A percentile compares a stretch with the other conserved stretches of the same genome.
phyloP scores from a whole-genome alignment of 75 land plant species.

The Picea glauca region DNA sequence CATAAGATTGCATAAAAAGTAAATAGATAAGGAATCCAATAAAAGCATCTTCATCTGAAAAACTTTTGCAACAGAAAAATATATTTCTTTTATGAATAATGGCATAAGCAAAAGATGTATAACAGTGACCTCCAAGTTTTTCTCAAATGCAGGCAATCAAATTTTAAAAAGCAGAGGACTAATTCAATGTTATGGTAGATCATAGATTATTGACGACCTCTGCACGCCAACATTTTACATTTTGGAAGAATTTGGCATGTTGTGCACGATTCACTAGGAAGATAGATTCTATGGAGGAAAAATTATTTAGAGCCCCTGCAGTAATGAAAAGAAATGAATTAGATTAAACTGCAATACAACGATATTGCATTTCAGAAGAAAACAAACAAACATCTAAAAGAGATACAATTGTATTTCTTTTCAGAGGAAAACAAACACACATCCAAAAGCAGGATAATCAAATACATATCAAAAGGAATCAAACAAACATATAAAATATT shows the following conservation, averaged over 20 bases:
- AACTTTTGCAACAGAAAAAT: too few relatives aligned
- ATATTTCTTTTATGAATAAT: too few relatives aligned
- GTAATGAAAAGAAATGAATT: neutral
- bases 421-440: neutral
- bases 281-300: conserved; percentile 11
- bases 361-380: neutral
- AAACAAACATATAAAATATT: too few relatives aligned
- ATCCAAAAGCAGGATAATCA: too few relatives aligned
- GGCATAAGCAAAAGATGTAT: neutral
- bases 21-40: too few relatives aligned
- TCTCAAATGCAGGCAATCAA: neutral
- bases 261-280: conserved; percentile 7
- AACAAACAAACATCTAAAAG: neutral
- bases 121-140: neutral
- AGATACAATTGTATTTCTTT: neutral
- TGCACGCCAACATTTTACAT: neutral
- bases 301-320: conserved; percentile 10
- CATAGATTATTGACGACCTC: conserved; percentile 1
- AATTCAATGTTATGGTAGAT: neutral
- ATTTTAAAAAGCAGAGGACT: neutral
- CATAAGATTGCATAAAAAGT: too few relatives aligned
- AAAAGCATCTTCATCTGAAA: too few relatives aligned
- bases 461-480: too few relatives aligned
- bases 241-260: conserved; percentile 10
- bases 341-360: neutral